These are phyloP conservation scores for Penicillium verhagenii DNA, from an alignment of 495 filamentous ascomycete species.

Conservation along the genomic window DNA sequence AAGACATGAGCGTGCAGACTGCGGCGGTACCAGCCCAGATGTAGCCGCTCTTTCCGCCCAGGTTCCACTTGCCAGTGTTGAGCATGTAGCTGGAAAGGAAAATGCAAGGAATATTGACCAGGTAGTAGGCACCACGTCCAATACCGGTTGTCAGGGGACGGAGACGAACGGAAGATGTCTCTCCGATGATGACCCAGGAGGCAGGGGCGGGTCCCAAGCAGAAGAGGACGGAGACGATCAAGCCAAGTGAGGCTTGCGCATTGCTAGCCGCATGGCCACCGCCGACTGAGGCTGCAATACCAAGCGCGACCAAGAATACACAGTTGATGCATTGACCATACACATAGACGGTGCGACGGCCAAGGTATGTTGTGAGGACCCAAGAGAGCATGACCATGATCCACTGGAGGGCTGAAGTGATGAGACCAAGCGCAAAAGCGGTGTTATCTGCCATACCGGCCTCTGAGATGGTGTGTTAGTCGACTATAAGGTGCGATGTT, in stretches of 20 bases:
- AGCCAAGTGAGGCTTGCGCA: constrained; percentile 53
- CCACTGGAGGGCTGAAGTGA: constrained; percentile 40
- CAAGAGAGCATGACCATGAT: constrained; percentile 53
- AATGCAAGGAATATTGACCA: constrained; percentile 54
- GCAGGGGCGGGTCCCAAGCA: constrained; percentile 51
- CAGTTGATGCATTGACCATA: constrained; percentile 42
- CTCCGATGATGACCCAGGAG: constrained; percentile 58
- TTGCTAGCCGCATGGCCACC: constrained; percentile 28
- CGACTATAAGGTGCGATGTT: constrained; percentile 25
- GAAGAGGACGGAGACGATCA: constrained; percentile 57
- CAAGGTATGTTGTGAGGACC: constrained; percentile 40
- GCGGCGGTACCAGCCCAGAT: constrained; percentile 46
- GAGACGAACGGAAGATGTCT: constrained; percentile 57
- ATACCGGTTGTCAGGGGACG: constrained; percentile 56
- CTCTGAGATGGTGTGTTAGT: constrained; percentile 27
- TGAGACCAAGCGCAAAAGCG: constrained; percentile 28
- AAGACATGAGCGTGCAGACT: constrained; percentile 57
- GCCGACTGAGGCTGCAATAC: constrained; percentile 46
- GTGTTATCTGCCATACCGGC: constrained; percentile 31
- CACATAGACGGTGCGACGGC: constrained; percentile 56
- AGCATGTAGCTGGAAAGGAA: constrained; percentile 52
- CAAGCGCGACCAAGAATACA: constrained; percentile 41
- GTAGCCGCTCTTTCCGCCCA: constrained; percentile 54
- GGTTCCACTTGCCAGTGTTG: constrained; percentile 43
- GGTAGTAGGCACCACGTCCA: constrained; percentile 51